A percentile compares a stretch with the other conserved stretches of the same genome.
phyloP scores from a whole-genome alignment of 768 basidiomycete genomes.

The Artomyces pyxidatus region DNA sequence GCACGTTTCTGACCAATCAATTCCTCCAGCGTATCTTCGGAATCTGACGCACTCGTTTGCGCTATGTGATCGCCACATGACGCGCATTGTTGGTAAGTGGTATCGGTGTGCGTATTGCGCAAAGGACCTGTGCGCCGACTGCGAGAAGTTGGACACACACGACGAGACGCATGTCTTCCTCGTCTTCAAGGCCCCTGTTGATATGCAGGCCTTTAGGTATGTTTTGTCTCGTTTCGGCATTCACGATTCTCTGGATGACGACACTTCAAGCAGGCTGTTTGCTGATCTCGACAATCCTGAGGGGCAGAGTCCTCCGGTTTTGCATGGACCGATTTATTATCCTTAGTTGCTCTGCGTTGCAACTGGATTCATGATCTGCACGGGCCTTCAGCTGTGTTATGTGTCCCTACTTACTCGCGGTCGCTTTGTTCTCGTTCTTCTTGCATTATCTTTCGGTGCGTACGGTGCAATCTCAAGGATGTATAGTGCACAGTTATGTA shows the following conservation, averaged over 20 bases:
- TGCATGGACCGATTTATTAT: neutral
- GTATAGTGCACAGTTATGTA: too few relatives aligned
- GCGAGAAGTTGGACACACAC: slow-evolving; percentile 77
- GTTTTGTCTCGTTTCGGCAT: slow-evolving; percentile 10
- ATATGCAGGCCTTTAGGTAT: slow-evolving; percentile 69
- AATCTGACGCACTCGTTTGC: slow-evolving; percentile 56
- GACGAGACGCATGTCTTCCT: slow-evolving; percentile 78
- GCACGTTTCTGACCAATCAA: neutral
- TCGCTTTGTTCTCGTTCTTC: too few relatives aligned
- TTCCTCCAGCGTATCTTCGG: slow-evolving; percentile 50
- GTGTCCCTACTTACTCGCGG: too few relatives aligned
- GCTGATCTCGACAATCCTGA: neutral
- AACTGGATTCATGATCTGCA: too few relatives aligned
- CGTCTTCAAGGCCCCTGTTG: slow-evolving; percentile 78
- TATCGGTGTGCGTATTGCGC: slow-evolving; percentile 84
- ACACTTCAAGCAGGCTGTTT: neutral
- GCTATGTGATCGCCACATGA: slow-evolving; percentile 83
- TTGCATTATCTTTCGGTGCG: too few relatives aligned
- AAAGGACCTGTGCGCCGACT: slow-evolving; percentile 80
- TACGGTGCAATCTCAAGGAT: too few relatives aligned
- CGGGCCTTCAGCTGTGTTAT: too few relatives aligned
- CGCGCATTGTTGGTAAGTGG: slow-evolving; percentile 80
- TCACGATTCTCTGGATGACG: neutral
- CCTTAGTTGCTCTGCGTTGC: too few relatives aligned
- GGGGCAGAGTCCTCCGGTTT: neutral